Evolutionary conservation across 345 rosid genomes (phyloP), one percentile per base, ranked within the genome.

Genomic region (Salix viminalis): DNA sequence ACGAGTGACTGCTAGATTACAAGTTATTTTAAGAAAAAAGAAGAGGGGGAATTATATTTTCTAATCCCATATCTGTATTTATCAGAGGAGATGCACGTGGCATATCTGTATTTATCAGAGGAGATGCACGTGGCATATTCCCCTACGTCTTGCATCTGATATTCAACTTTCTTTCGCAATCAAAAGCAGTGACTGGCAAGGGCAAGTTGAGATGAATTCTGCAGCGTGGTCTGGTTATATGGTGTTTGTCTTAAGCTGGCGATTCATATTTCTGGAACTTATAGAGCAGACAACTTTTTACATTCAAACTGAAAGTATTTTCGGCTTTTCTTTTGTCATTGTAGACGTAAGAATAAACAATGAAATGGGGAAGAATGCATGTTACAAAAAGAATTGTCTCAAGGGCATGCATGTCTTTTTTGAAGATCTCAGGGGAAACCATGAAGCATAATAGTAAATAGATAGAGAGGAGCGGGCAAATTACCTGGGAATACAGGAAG

Each of bases 401-500:
- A 23, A n/a, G 15, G 64, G 28, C 26, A 58, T 23, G 64, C 14
- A 23, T 23, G 64, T 58, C 14, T 58, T 58, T 58, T 42, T 23
- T 3, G 14, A 58, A 58, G 14, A 58, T 58, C 62, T 58, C 2
- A n/a, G 24, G 7, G 34, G 18, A 32, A 26, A 41, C 18, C 12
- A 24, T 54, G 16, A 28, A 42, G 50, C 26, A 36, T 39, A 4
- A 41, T 19, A 24, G 28, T 24, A 65, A 28, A 65, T 26, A 23
- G 18, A 39, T n/a, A 19, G 19, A 54, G 71, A 77, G 39, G 74
- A 37, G 62, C 1, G 68, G 36, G 72, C 24, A 65, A 74, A 67
- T 83, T 73, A 94, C 98, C 99, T 96, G 99, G 56, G 98, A 96
- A 75, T 96, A 96, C 86, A 96, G 76, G 98, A 96, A 96, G 79